Base-by-base conservation (phyloP, 768 basidiomycete species). In the Tremella fuciformis region DNA sequence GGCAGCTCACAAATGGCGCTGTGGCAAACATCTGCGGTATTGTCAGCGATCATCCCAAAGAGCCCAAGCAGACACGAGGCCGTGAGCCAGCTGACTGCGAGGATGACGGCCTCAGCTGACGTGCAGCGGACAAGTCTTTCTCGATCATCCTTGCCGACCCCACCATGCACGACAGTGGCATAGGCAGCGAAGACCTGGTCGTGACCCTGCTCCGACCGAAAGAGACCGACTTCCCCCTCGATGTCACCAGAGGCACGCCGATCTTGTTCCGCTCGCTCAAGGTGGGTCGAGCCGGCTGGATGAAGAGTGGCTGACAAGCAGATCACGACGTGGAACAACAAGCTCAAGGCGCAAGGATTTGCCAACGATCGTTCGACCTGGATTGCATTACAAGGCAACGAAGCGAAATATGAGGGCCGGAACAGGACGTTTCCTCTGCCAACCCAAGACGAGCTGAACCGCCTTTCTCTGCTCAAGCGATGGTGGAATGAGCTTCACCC, bases 121-220 rank as follows among this genome's bases (percentile, higher is more conserved):
- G 11, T 15, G 9, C 53, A 55, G 61, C 48, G 9, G 69, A 67
- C 46, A 53, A 52, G 38, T 53, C 59, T 15, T 58, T 61, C 37
- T 57, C 56, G 4, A 37, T 67, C n/a, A 50, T 64, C 18, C 48
- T 71, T 9, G 56, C 59, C 24, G 69, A 71, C 54, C 69, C 69
- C 7, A 59, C 48, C 11, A 59, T 53, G 1, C 53, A 65, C 48
- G 42, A 53, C 21, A 25, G n/a, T 3, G 53, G 37, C 18, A 34
- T 26, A n/a, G 47, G 37, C 11, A 54, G 50, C 24, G 66, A 71
- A 40, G 59, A 68, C 44, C 19, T 66, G 40, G 66, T 66, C 3
- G 47, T 71, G 2, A 60, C 66, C 1, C 38, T 71, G n/a, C 67
- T 71, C 29, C 47, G 69, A 16, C 42, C 15, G 19, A 53, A 11